phyloP scores from a whole-genome alignment of 441 rosid genomes.

The Omphalea diandra region DNA sequence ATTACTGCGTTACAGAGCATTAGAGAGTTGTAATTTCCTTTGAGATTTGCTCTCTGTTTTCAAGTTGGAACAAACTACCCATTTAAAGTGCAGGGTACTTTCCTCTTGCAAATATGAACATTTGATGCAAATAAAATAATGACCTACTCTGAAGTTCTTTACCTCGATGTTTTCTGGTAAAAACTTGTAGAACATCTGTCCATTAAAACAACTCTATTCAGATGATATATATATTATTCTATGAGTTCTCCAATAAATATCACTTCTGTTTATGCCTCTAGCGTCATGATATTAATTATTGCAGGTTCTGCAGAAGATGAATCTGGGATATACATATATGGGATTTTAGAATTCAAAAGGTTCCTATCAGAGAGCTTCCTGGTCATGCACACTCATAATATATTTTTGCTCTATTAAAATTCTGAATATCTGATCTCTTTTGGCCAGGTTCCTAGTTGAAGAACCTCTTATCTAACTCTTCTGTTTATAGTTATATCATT shows the following conservation, averaged over 20 bases:
- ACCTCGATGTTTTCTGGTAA: not conserved
- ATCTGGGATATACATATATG: conserved; percentile 81
- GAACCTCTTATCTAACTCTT: conserved; percentile 1
- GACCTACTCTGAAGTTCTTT: not conserved
- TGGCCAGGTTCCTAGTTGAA: conserved; percentile 12
- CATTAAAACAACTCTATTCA: not conserved
- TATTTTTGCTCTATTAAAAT: conserved; percentile 8
- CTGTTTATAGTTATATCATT: conserved; percentile 40
- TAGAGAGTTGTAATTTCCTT: not conserved
- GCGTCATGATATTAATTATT: conserved; percentile 12
- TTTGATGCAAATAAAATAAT: not conserved
- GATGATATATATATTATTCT: conserved; percentile 6
- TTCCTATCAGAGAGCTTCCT: conserved; percentile 70
- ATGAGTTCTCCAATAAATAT: not conserved
- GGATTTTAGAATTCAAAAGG: conserved; percentile 83
- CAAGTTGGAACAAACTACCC: not conserved
- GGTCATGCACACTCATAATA: conserved; percentile 90
- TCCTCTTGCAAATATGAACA: not conserved
- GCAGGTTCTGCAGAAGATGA: conserved; percentile 89
- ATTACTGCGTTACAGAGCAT: not conserved
- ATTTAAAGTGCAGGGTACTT: not conserved
- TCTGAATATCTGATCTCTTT: not conserved
- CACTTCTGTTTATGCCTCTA: not conserved
- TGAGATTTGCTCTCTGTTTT: not conserved
- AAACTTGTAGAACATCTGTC: conserved; percentile 4